Evolutionary conservation across 306 rosid genomes (phyloP), one percentile per base, ranked within the genome.

Genomic region (Acacia melanoxylon): DNA sequence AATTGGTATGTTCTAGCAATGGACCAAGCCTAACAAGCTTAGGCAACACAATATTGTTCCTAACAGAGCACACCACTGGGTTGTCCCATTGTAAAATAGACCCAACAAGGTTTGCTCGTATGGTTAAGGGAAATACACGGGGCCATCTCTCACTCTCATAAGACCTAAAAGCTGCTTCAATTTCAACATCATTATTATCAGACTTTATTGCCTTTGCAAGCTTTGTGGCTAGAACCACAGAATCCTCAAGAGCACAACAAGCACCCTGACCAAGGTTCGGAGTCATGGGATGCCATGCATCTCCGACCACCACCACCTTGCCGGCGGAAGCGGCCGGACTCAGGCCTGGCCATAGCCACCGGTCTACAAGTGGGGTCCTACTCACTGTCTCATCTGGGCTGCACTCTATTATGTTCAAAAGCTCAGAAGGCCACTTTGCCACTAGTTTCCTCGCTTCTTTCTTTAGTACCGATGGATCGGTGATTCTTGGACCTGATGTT

Each of bases 261-360:
- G 94, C 97, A n/a, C 98, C 99, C 83, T 95, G 99, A 0, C 94
- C 98, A 0, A 95, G 98, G 87, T 95, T 95, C 1, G 99, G 99
- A 14, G 99, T 95, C 97, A 95, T 95, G 24, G 99, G 98, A 31
- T 95, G 99, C 99, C 99, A 95, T 0, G 99, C 98, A 12, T 93
- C 98, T 74, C 99, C 99, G 3, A 91, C 97, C 40, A 93, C 72
- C 68, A 91, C 97, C 72, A 91, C 94, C 75, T 88, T 85, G 33
- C 98, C 99, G 0, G 89, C 68, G 4, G 93, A 89, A 76, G 84
- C 97, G 0, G 89, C 51, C 0, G 99, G 99, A 80, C 86, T 90
- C 82, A 88, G 61, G 33, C 83, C 87, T 0, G 95, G 99, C 98
- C 98, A 95, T 15, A 93, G 88, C 98, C 98, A 95, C 62, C 97